Conservation (phyloP, 2,329 filamentous ascomycete genomes). For the Curvularia eragrostidis region DNA sequence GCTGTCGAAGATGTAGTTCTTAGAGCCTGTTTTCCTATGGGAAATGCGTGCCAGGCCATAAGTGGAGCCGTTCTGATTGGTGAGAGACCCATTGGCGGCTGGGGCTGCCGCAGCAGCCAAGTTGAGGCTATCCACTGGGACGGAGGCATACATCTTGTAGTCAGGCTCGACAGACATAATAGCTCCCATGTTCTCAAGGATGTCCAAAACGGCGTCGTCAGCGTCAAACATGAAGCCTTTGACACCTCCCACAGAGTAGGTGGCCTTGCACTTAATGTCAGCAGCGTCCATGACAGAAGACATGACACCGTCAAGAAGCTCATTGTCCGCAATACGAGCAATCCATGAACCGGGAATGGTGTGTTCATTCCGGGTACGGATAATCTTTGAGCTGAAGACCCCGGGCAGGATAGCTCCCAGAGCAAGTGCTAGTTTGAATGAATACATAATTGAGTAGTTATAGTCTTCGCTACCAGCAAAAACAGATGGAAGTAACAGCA, state of each 20-base stretch:
- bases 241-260: neutral
- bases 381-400: neutral
- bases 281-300: neutral
- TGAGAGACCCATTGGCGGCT: neutral
- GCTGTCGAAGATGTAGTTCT: slow-evolving; percentile 46
- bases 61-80: neutral
- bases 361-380: neutral
- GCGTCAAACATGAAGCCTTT: neutral
- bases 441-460: neutral
- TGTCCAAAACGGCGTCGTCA: neutral
- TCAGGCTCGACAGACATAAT: slow-evolving; percentile 1
- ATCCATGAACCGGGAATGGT: neutral
- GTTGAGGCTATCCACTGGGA: neutral
- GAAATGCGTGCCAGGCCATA: slow-evolving; percentile 51
- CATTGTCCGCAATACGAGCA: neutral
- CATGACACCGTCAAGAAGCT: neutral
- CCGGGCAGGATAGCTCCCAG: neutral
- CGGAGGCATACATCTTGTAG: slow-evolving; percentile 1
- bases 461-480: neutral
- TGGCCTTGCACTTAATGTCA: neutral
- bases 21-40: slow-evolving; percentile 37
- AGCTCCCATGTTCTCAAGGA: neutral
- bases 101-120: neutral
- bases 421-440: neutral
- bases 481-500: neutral